Percentiles rank a stretch among this genome's conserved stretches.
Conservation (phyloP, 169 alveolate genomes). For the Plasmodium billcollinsi region DNA sequence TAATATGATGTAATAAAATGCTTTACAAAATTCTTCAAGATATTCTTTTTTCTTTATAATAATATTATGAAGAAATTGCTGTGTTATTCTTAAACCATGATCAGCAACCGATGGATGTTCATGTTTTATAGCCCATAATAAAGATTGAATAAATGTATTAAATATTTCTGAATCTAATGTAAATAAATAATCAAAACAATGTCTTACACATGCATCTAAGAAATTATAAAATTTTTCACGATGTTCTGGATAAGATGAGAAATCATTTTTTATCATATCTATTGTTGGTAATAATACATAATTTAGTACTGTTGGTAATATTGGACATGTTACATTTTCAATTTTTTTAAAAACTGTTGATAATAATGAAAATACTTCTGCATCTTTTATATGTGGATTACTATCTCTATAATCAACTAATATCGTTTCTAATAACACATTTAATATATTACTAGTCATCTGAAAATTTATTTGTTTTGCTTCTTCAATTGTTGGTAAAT, state of each 20-base stretch:
- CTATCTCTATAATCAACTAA: slow-evolving; percentile 83
- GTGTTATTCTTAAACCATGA: slow-evolving; percentile 89
- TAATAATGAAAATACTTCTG: slow-evolving; percentile 83
- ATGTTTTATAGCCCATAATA: slow-evolving; percentile 93
- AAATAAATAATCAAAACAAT: slow-evolving; percentile 87
- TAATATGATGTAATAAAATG: slow-evolving; percentile 88
- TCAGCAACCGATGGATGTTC: slow-evolving; percentile 94
- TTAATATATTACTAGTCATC: slow-evolving; percentile 80
- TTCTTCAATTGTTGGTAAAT: slow-evolving; percentile 75
- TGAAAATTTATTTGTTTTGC: slow-evolving; percentile 77
- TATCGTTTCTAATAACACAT: slow-evolving; percentile 77
- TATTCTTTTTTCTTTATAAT: slow-evolving; percentile 79
- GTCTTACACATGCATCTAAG: slow-evolving; percentile 87
- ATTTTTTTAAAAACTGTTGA: slow-evolving; percentile 84
- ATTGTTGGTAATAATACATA: slow-evolving; percentile 90
- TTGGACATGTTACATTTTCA: slow-evolving; percentile 84
- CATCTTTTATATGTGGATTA: slow-evolving; percentile 84
- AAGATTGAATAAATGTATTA: slow-evolving; percentile 88
- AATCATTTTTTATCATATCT: slow-evolving; percentile 92
- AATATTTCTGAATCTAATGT: slow-evolving; percentile 88
- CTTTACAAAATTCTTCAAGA: slow-evolving; percentile 86
- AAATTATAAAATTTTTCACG: slow-evolving; percentile 91
- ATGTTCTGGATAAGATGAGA: slow-evolving; percentile 94
- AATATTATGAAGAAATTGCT: slow-evolving; percentile 82
- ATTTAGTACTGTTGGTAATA: slow-evolving; percentile 89